phyloP scores from a whole-genome alignment of 805 yeast genomes.

The Jamesozyma hellenica region DNA sequence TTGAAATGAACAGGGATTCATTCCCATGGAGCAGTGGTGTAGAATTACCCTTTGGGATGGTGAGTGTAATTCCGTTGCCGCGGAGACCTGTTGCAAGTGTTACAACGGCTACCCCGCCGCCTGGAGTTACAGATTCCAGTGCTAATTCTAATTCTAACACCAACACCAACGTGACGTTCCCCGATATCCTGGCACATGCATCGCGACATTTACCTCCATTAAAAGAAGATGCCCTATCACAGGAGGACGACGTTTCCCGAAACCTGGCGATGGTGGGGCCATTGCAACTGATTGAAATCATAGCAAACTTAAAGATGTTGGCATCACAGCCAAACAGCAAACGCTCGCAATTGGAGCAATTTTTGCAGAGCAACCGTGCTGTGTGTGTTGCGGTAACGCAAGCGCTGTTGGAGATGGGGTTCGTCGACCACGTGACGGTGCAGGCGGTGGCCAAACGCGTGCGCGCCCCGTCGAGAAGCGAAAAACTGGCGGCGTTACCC shows the following conservation, averaged over 20 bases:
- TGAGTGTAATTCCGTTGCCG: slow-evolving; percentile 27
- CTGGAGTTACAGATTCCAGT: not conserved
- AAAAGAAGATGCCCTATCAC: slow-evolving; percentile 46
- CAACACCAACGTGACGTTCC: slow-evolving; percentile 27
- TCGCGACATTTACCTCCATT: slow-evolving; percentile 46
- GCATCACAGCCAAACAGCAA: slow-evolving; percentile 39
- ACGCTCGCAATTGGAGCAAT: slow-evolving; percentile 42
- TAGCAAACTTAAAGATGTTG: slow-evolving; percentile 54
- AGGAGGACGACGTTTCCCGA: slow-evolving; percentile 46
- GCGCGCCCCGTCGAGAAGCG: slow-evolving; percentile 24
- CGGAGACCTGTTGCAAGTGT: slow-evolving; percentile 18
- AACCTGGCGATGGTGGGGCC: slow-evolving; percentile 29
- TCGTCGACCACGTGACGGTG: slow-evolving; percentile 36
- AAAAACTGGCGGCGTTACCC: slow-evolving; percentile 42
- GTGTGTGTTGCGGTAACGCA: slow-evolving; percentile 63
- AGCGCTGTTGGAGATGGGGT: slow-evolving; percentile 66
- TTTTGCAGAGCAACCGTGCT: slow-evolving; percentile 41
- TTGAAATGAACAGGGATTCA: slow-evolving; percentile 21
- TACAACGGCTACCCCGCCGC: not conserved
- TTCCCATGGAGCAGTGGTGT: slow-evolving; percentile 26
- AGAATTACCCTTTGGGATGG: slow-evolving; percentile 29
- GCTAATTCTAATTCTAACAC: too few species aligned
- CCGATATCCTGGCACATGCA: slow-evolving; percentile 43
- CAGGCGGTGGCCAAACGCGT: too few species aligned
- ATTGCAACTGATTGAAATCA: slow-evolving; percentile 55